Evolutionary conservation across 1,284 basidiomycete genomes (phyloP), one percentile per base, ranked within the genome.

Genomic region (Cutaneotrichosporon mucoides): DNA sequence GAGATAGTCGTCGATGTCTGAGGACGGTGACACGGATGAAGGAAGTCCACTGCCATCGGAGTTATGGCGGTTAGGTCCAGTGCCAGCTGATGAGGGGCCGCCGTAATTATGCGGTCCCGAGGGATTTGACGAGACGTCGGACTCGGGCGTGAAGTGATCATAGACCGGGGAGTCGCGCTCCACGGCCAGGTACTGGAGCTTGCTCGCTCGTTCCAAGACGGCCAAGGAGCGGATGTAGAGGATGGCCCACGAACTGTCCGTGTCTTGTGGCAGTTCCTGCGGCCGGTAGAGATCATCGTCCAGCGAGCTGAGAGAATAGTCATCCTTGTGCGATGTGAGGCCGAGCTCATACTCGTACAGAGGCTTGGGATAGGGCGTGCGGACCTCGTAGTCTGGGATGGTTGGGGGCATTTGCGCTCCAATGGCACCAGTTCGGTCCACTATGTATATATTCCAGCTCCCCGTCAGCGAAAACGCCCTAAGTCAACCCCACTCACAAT

Each of bases 321-420:
- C 70, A 57, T 75, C 73, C 33, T 58, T 56, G 37, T 57, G 49
- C 1, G 64, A 62, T 4, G 72, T 67, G 8, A 72, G 55, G 33
- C 72, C 71, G 47, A 74, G 60, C 51, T 73, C 72, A 51, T 73
- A 76, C 54, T 76, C 74, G 54, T 67, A 56, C 35, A 76, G 48
- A 5, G 72, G 70, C 49, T 66, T 64, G 3, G 74, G 72, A 56
- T 61, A 75, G 1, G 73, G 73, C 3, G 74, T 76, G 34, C 57
- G 58, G 33, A 76, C 60, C 16, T 66, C 59, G 7, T 69, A 62
- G 42, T 73, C 72, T 1, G 62, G 37, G 13, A 76, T 70, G 1
- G 57, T 59, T 13, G 62, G 52, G 0, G 71, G 70, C 68, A 68
- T 71, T 46, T 72, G 69, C 1, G 72, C 56, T 2, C 68, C 62